Evolutionary conservation across 2,329 filamentous ascomycete species (phyloP), one percentile per base, ranked within the genome.

Genomic region (Domatiomyces catenatus): DNA sequence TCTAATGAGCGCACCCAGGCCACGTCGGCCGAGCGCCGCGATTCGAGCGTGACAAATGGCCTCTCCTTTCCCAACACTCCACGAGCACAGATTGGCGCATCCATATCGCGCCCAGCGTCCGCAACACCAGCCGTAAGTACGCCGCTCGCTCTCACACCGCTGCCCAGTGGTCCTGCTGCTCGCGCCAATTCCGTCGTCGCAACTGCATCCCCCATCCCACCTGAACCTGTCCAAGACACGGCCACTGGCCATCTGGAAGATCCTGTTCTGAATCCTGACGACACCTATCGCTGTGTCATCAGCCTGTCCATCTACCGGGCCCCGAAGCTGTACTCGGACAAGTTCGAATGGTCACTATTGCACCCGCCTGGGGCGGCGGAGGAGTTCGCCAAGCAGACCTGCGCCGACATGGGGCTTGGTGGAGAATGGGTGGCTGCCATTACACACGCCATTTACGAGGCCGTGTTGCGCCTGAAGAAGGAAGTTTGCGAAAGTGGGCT

Each of bases 391-490:
- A 87, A 86, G 63, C 80, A 87, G 57, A 96, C 92, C 0, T 96
- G 92, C 64, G 85, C 87, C 24, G 92, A 98, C 64, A 73, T 98
- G 7, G 90, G 90, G 5, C 72, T 98, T 49, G 76, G 82, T 5
- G 87, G 88, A 45, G 92, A 98, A 69, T 98, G 92, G 88, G 80
- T 94, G 3, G 85, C 88, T 2, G 86, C 87, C 26, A 86, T 98
- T 71, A 86, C 92, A 12, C 90, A 95, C 63, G 92, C 89, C 32
- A 96, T 98, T 59, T 96, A 96, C 66, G 92, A 98, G 67, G 86
- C 92, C 8, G 88, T 93, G 0, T 67, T 96, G 55, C 84, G 86
- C 46, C 71, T 95, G 28, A 96, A 96, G 71, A 98, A 98, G 67
- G 92, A 96, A 63, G 87, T 89, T 0, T 94, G 89, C 62, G 92